A percentile compares a stretch with the other conserved stretches of the same genome.
Evolutionary conservation across 345 rosid species (phyloP).

Genomic region (Citrus glauca): DNA sequence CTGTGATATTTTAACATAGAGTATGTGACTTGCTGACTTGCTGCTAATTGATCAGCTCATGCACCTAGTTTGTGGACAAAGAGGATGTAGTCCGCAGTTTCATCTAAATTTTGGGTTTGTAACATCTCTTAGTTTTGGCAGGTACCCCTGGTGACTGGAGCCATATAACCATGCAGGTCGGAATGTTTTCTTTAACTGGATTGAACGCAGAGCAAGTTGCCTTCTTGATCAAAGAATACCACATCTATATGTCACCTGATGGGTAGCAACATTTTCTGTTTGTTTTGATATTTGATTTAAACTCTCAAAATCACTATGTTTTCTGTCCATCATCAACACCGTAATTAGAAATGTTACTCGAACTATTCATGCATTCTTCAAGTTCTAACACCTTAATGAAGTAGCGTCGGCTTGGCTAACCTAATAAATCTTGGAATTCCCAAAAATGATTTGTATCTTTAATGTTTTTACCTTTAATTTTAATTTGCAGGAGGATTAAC

Average conservation of each 20-base stretch:
- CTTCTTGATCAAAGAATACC: slow-evolving; percentile 47
- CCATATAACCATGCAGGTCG: slow-evolving; percentile 46
- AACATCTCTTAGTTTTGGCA: slow-evolving; percentile 11
- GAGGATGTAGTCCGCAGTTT: background rate
- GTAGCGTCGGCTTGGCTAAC: background rate
- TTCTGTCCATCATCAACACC: background rate
- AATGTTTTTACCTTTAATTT: background rate
- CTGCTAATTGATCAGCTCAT: background rate
- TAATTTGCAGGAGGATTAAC: slow-evolving; percentile 52
- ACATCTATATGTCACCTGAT: slow-evolving; percentile 54
- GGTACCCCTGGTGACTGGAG: slow-evolving; percentile 65
- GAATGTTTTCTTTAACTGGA: slow-evolving; percentile 50
- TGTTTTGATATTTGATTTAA: background rate
- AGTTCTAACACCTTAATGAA: background rate
- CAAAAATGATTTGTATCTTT: background rate
- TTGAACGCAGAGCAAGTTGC: slow-evolving; percentile 40
- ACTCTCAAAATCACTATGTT: background rate
- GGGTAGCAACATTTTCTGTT: slow-evolving; percentile 31
- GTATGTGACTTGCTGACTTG: background rate
- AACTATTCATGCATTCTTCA: background rate
- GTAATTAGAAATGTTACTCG: background rate
- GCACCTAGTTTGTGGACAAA: background rate
- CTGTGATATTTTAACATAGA: too few relatives aligned
- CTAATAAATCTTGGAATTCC: background rate
- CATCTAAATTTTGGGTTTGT: background rate